phyloP scores from a whole-genome alignment of 345 rosid species.

The Bretschneidera sinensis region DNA sequence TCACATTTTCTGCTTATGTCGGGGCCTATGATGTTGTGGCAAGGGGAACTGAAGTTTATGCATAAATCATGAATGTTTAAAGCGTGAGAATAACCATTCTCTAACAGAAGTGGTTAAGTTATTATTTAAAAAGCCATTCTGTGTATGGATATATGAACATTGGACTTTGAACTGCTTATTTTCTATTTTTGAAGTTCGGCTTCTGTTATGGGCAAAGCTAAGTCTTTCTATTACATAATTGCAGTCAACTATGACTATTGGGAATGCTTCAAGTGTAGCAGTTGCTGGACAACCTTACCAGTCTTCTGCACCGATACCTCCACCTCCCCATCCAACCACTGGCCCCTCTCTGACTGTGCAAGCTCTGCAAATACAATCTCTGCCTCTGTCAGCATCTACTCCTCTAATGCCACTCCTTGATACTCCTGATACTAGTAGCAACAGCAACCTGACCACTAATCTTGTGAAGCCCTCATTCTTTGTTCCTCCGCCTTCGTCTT shows the following conservation, averaged over 20 bases:
- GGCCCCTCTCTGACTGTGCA: constrained; percentile 34
- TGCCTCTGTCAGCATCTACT: constrained; percentile 37
- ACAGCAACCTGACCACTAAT: constrained; percentile 37
- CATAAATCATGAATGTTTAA: too few relatives aligned
- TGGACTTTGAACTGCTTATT: too few relatives aligned
- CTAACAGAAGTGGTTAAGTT: too few relatives aligned
- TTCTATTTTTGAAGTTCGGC: too few relatives aligned
- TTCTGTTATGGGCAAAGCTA: not conserved
- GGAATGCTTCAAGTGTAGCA: constrained; percentile 37
- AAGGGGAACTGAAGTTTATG: too few relatives aligned
- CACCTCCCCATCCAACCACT: constrained; percentile 38
- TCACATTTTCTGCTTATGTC: too few relatives aligned
- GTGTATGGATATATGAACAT: too few relatives aligned
- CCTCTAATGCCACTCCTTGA: constrained; percentile 49
- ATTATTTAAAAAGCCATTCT: too few relatives aligned
- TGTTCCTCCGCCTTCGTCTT: constrained; percentile 41
- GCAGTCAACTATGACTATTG: constrained; percentile 66
- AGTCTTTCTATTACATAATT: constrained; percentile 20
- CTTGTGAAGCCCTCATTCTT: constrained; percentile 76
- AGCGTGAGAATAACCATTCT: too few relatives aligned
- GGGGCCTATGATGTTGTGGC: too few relatives aligned
- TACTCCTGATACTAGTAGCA: constrained; percentile 35
- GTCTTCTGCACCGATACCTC: constrained; percentile 35
- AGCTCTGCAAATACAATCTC: constrained; percentile 44
- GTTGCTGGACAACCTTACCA: constrained; percentile 46